Evolutionary conservation across 2,329 filamentous ascomycete species (phyloP), one percentile per base, ranked within the genome.

Genomic region (Alternaria metachromatica): DNA sequence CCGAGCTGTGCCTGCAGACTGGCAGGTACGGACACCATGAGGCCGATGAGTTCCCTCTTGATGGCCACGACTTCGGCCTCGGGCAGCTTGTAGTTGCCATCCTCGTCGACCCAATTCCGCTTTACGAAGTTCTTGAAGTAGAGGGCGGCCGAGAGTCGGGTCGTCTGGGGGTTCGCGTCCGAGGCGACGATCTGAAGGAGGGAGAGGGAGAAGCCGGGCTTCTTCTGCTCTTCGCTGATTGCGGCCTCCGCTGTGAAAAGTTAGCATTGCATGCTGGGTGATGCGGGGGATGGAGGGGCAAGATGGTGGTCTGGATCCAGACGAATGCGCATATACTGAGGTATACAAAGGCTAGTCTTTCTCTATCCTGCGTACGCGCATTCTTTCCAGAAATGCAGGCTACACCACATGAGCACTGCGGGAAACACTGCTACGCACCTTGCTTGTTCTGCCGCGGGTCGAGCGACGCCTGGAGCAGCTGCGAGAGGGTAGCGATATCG

Each of bases 121-220:
- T 92, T 92, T 77, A 99, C 94, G 81, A 97, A 97, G 84, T 99
- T 99, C 84, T 99, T 99, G 88, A 99, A 99, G 84, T 92, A 96
- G 64, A 99, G 87, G 26, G 96, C 93, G 74, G 92, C 93, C 7
- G 95, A 89, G 45, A 99, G 89, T 66, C 96, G 90, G 65, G 92
- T 96, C 74, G 92, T 95, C 69, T 86, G 82, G 44, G 93, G 90
- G 67, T 91, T 88, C 45, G 87, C 84, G 61, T 90, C 88, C 70
- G 91, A 89, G 68, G 92, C 93, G 74, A 97, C 93, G 77, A 98
- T 96, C 74, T 95, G 94, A 56, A 99, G 91, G 58, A 99, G 89
- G 59, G 80, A 71, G 65, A 98, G 86, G 15, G 95, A 96, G 84
- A 97, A 99, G 76, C 92, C 91, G 9, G 93, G 91, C 80, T 94